Percentiles rank a stretch among this genome's conserved stretches.
Evolutionary conservation across 148 eudicot genomes (phyloP).

Genomic region (Camellia japonica): DNA sequence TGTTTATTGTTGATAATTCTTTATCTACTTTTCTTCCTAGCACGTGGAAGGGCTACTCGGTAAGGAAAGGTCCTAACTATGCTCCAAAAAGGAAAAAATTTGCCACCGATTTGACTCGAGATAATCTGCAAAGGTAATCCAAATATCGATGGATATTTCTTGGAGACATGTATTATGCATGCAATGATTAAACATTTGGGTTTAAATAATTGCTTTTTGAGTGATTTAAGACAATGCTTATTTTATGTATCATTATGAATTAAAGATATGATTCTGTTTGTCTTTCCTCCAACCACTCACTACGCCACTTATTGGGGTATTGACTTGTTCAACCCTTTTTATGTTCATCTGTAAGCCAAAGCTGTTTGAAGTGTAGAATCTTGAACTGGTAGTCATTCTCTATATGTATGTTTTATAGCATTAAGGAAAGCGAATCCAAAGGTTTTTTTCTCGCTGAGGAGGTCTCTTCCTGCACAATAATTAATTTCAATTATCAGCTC

Average conservation of each 20-base stretch:
- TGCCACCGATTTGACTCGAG: conserved; percentile 91
- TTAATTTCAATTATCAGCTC: too few species aligned
- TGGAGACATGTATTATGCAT: background rate
- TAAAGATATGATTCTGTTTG: background rate
- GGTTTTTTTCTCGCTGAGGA: background rate
- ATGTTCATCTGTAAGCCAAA: background rate
- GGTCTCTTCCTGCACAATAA: too few species aligned
- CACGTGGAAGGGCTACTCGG: conserved; percentile 87
- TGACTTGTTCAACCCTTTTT: background rate
- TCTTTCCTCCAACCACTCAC: background rate
- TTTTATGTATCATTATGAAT: background rate
- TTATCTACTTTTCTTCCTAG: conserved; percentile 32
- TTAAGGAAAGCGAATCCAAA: background rate
- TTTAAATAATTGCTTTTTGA: background rate
- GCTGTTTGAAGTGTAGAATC: background rate
- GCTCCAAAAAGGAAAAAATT: conserved; percentile 77
- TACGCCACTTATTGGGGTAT: background rate
- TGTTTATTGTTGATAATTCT: background rate
- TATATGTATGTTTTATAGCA: background rate
- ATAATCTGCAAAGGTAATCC: conserved; percentile 76
- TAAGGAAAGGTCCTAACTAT: conserved; percentile 80
- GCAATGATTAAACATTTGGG: background rate
- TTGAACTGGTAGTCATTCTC: background rate
- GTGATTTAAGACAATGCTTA: background rate
- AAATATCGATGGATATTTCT: background rate